Evolutionary conservation across 192 early-diverging fungal species (phyloP), one percentile per base, ranked within the genome.

Genomic region (Spizellomyces punctatus): DNA sequence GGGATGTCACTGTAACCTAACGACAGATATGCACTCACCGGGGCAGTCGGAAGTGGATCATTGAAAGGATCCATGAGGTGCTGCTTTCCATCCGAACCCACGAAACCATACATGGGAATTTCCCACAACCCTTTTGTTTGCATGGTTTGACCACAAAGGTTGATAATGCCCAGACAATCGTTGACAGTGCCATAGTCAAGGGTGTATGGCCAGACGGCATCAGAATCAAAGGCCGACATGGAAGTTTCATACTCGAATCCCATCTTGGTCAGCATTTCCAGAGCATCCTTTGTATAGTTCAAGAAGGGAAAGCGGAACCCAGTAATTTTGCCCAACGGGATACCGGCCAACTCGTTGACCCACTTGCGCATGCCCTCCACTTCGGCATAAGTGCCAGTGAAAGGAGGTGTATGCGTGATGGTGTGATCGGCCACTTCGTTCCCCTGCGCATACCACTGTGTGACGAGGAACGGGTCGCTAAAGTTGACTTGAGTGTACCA

Each of bases 401-500:
- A 69, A 5, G 64, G 69, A 3, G 69, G 42, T 14, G 9, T 36
- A 60, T 80, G 76, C 8, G 67, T 67, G 36, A 78, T 55, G 9
- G 65, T 61, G 63, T 81, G 79, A 46, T 75, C 76, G 48, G 76
- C 79, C 27, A 81, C 66, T 47, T 81, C 79, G 73, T 75, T 45
- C 36, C 64, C 66, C 57, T 77, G 75, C 59, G 79, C 79, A 63
- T 80, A 80, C 75, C 75, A 78, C 59, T 67, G 58, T 5, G 65
- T 59, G n/a, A 66, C 45, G 10, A 71, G 58, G 58, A 58, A 71
- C 6, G 79, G 79, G 63, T 80, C 70, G 2, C 63, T 42, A 67
- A 90, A 89, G 19, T 80, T 52, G 55, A 85, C 87, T 50, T 84
- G 84, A 1, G 85, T 80, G 73, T 83, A 91, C 78, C 79, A 91